Base-by-base conservation (phyloP, 176 grass and related monocot species). In the Ananas comosus region DNA sequence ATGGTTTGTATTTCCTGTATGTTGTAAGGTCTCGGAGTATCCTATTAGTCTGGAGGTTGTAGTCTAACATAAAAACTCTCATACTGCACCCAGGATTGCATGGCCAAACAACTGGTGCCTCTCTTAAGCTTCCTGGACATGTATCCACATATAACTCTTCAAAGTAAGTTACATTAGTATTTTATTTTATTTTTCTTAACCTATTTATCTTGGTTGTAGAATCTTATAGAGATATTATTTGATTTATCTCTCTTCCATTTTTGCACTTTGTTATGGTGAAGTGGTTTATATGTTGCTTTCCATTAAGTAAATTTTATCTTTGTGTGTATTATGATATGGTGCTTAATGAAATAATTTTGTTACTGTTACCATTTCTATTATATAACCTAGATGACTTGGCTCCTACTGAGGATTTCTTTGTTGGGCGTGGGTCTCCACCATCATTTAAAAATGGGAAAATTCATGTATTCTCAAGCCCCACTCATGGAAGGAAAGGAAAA, bases 81-180 rank as follows among this genome's bases (percentile, higher is more conserved):
- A 75, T 67, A 25, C 8, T 84, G 24, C 53, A 48, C 50, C 25
- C 70, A 88, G 86, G 86, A 49, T 21, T 53, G 24, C 61, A 84
- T 64, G 58, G 66, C 65, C 53, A 49, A 79, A 68, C 61, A 56
- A 11, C 9, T 68, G 81, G 67, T 48, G 13, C 64, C 70, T 78
- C 63, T 49, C 71, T 79, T 69, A 51, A 6, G 23, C 61, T 75
- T 24, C n/a, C 33, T 51, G 53, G 75, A 67, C 74, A 68, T 50
- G 63, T 79, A 58, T 23, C 2, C 12, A 61, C 71, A 22, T 66
- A 25, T 68, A 81, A 67, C 28, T 78, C 68, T 51, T 18, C 58
- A 52, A 81, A 79, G 81, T 88, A 77, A 72, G 71, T 78, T 68
- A 73, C 68, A 33, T 42, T 66, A 19, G 14, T 77, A 49, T 4